Percentiles rank a stretch among this genome's conserved stretches.
phyloP scores from a whole-genome alignment of 306 rosid species.

The Casuarina equisetifolia region DNA sequence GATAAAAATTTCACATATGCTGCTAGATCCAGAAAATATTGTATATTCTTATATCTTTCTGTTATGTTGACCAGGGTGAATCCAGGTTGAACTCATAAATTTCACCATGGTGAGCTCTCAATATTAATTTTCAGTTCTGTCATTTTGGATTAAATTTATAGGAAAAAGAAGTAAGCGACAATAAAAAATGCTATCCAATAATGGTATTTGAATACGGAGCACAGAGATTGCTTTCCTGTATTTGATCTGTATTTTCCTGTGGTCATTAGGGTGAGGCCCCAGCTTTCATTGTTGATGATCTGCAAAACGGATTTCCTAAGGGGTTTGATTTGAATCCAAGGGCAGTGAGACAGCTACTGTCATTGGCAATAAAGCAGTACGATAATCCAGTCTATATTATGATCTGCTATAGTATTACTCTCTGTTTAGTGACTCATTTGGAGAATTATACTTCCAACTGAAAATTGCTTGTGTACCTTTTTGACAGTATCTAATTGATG shows the following conservation, averaged over 20 bases:
- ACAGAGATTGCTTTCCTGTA: conserved; percentile 27
- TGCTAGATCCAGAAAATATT: conserved; percentile 45
- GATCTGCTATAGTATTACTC: conserved; percentile 25
- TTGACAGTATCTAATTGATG: conserved; percentile 90
- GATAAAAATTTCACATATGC: conserved; percentile 19
- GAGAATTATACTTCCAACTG: conserved; percentile 37
- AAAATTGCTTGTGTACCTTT: conserved; percentile 45
- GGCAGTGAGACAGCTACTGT: conserved; percentile 42
- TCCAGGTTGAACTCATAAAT: conserved; percentile 41
- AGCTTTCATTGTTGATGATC: conserved; percentile 62
- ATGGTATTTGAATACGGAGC: conserved; percentile 32
- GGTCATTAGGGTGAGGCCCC: conserved; percentile 89
- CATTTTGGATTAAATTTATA: conserved; percentile 9
- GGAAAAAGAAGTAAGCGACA: conserved; percentile 4
- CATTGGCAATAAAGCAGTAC: conserved; percentile 70
- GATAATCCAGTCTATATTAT: conserved; percentile 29
- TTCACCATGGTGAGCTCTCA: conserved; percentile 68
- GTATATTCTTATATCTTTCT: conserved; percentile 34
- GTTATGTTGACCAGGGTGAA: conserved; percentile 58
- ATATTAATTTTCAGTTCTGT: conserved; percentile 9
- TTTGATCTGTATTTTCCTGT: conserved; percentile 34
- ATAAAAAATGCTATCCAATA: conserved; percentile 23
- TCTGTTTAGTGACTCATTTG: conserved; percentile 35
- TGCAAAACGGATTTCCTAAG: conserved; percentile 46
- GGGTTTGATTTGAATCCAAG: conserved; percentile 57